Conservation (phyloP, 164 flowering plant genomes). For the Macadamia integrifolia region DNA sequence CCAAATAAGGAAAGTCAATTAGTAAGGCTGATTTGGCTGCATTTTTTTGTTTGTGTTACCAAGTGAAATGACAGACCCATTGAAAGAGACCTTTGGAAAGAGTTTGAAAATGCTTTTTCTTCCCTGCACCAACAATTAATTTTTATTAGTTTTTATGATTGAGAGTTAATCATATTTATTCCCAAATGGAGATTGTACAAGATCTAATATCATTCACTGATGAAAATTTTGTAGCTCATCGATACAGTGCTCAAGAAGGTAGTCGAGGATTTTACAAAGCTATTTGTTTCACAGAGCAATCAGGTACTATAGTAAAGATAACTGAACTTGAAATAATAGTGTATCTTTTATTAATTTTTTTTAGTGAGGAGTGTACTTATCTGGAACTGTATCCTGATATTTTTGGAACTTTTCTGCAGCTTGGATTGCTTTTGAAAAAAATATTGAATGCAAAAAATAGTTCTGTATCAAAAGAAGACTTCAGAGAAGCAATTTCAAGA, state of each 20-base stretch:
- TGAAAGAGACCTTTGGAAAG: too few species aligned
- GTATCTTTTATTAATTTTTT: not conserved
- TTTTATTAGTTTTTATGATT: not conserved
- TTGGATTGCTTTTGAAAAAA: slow-evolving; percentile 53
- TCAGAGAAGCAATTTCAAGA: slow-evolving; percentile 48
- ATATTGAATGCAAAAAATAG: slow-evolving; percentile 34
- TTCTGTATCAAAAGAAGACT: slow-evolving; percentile 40
- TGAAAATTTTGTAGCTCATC: slow-evolving; percentile 41
- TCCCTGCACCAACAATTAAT: not conserved
- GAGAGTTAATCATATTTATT: not conserved
- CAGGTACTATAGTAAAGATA: slow-evolving; percentile 39
- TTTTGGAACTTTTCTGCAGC: slow-evolving; percentile 27
- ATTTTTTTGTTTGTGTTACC: too few species aligned
- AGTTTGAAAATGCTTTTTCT: not conserved
- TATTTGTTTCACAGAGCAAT: slow-evolving; percentile 53
- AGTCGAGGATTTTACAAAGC: slow-evolving; percentile 53
- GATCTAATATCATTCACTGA: slow-evolving; percentile 1
- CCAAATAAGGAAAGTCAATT: too few species aligned
- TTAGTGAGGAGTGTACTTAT: not conserved
- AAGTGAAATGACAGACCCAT: too few species aligned
- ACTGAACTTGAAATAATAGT: not conserved
- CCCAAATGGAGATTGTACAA: not conserved
- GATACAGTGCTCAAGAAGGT: slow-evolving; percentile 57
- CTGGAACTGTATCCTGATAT: not conserved
- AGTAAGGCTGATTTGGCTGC: too few species aligned